Evolutionary conservation across 495 filamentous ascomycete species (phyloP).

Genomic region (Penicillium diatomitis): DNA sequence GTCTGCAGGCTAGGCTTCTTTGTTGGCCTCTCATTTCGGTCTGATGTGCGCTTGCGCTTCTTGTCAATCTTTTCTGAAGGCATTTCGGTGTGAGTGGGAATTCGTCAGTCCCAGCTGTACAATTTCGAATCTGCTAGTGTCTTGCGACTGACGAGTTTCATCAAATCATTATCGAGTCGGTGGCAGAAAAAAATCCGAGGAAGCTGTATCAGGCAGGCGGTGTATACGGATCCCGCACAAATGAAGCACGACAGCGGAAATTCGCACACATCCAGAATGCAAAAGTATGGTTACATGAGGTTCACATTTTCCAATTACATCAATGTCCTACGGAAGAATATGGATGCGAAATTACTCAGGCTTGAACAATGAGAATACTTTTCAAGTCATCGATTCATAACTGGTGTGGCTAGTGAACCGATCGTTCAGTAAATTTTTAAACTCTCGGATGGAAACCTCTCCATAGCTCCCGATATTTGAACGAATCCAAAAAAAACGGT

Average conservation of each 20-base stretch:
- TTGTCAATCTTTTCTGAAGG: conserved; percentile 46
- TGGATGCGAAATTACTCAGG: background rate
- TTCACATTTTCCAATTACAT: too few relatives aligned
- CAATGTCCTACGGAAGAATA: too few relatives aligned
- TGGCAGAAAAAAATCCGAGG: conserved; percentile 23
- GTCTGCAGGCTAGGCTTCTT: conserved; percentile 54
- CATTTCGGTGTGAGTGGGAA: conserved; percentile 28
- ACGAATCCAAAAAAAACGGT: conserved; percentile 7
- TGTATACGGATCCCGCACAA: conserved; percentile 12
- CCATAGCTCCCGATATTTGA: conserved; percentile 23
- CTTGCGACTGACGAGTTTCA: conserved; percentile 3
- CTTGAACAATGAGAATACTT: conserved; percentile 1
- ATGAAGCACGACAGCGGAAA: conserved; percentile 10
- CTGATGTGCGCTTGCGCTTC: conserved; percentile 63
- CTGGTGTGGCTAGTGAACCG: conserved; percentile 21
- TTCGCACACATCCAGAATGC: background rate
- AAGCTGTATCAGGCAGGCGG: conserved; percentile 14
- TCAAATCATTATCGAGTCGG: conserved; percentile 20
- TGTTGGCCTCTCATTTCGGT: conserved; percentile 43
- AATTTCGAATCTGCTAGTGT: too few relatives aligned
- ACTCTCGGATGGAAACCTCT: conserved; percentile 33
- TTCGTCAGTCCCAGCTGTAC: too few relatives aligned
- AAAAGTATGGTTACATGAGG: background rate
- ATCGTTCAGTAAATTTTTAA: conserved; percentile 26
- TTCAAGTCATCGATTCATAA: conserved; percentile 21